Conservation (phyloP, 495 filamentous ascomycete genomes). For the Cercophora scortea region DNA sequence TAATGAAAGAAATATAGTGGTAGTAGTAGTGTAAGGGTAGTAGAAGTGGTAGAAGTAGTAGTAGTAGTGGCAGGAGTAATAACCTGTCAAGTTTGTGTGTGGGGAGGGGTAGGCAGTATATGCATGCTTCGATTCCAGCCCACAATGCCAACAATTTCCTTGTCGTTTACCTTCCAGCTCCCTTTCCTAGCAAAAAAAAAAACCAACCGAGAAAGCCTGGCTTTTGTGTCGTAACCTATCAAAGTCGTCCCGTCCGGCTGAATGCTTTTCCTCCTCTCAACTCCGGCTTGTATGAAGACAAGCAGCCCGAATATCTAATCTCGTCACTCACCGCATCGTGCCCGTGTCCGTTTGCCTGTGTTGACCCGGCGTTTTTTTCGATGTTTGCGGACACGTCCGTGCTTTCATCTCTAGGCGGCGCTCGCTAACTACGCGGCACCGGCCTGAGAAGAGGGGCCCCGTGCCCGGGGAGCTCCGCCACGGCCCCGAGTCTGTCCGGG, state of each 20-base stretch:
- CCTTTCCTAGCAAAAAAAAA: neutral
- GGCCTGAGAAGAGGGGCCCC: conserved; percentile 30
- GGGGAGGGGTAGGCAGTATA: conserved; percentile 4
- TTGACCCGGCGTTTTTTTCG: neutral
- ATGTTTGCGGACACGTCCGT: neutral
- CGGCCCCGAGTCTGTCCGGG: conserved; percentile 50
- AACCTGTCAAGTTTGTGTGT: neutral
- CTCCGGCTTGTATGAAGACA: neutral
- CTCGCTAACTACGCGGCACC: conserved; percentile 18
- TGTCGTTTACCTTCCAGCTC: neutral
- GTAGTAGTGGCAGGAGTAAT: no score
- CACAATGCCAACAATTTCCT: neutral
- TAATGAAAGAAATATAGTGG: conserved; percentile 1
- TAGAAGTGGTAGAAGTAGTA: no score
- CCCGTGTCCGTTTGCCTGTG: neutral
- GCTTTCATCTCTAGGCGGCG: neutral
- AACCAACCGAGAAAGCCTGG: neutral
- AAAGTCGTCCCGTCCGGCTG: neutral
- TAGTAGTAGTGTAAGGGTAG: no score
- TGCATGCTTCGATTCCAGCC: conserved; percentile 1
- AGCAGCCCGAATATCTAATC: neutral
- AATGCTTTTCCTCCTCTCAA: neutral
- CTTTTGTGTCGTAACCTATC: conserved; percentile 2
- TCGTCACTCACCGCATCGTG: neutral
- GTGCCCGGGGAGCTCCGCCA: conserved; percentile 48